Conservation (phyloP, 1,139 yeast genomes). For the Diutina scorzettiae region DNA sequence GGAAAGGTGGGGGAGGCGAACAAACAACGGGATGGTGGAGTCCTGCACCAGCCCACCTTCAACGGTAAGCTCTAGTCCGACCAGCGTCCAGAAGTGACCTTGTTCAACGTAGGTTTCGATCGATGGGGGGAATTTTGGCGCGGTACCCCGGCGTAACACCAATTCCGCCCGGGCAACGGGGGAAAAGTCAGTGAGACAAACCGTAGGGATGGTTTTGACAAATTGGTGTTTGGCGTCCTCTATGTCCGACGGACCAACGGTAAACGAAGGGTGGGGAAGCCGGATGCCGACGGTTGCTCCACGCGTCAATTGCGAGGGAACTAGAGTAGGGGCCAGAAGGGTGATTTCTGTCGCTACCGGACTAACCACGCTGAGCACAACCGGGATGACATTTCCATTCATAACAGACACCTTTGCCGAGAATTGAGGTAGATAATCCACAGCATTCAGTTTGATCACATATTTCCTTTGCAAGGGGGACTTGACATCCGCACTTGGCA, state of each 20-base stretch:
- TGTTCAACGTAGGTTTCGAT: background rate
- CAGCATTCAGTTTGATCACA: background rate
- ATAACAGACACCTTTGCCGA: background rate
- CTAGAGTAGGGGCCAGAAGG: background rate
- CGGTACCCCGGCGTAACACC: background rate
- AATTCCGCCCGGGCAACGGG: background rate
- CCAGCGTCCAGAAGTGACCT: constrained; percentile 5
- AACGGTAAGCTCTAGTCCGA: background rate
- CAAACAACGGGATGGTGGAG: background rate
- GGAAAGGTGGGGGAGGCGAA: background rate
- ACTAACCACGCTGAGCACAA: background rate
- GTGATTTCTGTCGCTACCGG: background rate
- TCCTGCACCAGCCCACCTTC: background rate
- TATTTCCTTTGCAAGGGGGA: background rate
- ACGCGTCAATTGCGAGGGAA: background rate
- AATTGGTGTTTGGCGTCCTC: background rate
- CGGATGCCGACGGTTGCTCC: background rate
- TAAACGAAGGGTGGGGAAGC: background rate
- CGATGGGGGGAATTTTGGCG: background rate
- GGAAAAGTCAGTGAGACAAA: background rate
- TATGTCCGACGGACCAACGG: background rate
- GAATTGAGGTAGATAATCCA: background rate
- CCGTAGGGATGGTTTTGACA: background rate
- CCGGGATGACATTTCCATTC: background rate
- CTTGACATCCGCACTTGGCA: background rate